Evolutionary conservation across 257 asterid genomes (phyloP).

Genomic region (Gynochthodes officinalis): DNA sequence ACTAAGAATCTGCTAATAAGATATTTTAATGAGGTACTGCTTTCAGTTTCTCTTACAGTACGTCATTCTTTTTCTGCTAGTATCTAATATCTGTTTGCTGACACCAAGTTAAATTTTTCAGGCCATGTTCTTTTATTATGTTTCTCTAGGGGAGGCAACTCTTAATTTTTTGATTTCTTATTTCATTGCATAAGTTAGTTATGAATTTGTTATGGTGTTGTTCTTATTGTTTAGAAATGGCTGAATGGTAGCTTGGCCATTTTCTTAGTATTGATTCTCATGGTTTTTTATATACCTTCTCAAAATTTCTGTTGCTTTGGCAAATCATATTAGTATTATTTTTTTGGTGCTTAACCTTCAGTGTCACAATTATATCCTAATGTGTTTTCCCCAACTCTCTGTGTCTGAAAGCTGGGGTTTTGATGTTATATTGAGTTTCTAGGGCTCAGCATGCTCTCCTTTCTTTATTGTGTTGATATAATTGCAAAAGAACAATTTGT

Average conservation of each 20-base stretch:
- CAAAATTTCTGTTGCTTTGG: neutral
- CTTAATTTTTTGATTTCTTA: neutral
- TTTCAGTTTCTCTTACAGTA: neutral
- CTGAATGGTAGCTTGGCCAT: neutral
- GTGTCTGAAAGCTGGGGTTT: neutral
- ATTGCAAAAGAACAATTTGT: neutral
- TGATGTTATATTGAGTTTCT: neutral
- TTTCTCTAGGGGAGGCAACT: neutral
- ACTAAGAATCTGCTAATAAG: slow-evolving; percentile 79
- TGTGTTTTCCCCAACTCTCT: neutral
- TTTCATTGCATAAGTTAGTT: neutral
- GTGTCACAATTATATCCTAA: neutral
- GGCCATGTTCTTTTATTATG: neutral
- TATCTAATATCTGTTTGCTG: neutral
- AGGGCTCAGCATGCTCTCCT: neutral
- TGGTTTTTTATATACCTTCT: neutral
- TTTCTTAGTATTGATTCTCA: neutral
- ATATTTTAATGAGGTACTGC: slow-evolving; percentile 76
- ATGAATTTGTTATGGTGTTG: neutral
- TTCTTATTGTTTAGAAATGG: too few relatives aligned
- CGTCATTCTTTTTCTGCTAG: neutral
- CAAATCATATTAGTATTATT: neutral
- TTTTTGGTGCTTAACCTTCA: neutral
- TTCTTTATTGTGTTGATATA: neutral
- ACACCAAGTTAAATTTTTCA: neutral